Conservation (phyloP, 495 filamentous ascomycete genomes). For the Penicillium nucicola region DNA sequence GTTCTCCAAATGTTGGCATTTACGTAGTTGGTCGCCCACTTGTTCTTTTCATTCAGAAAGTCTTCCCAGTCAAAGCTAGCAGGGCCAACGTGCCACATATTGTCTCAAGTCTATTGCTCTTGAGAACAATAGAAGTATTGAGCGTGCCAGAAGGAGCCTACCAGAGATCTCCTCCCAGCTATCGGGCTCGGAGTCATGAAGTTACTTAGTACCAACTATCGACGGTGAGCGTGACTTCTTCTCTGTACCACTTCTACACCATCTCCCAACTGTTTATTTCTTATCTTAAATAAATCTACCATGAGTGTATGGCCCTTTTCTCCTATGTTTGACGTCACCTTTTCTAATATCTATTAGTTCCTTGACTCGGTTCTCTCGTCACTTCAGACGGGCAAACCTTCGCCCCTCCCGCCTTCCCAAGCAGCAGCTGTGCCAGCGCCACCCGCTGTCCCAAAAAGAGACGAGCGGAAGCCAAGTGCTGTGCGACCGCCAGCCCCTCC, state of each 20-base stretch:
- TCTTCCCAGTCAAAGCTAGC: background rate
- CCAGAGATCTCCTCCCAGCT: slow-evolving; percentile 21
- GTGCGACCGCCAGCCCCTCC: slow-evolving; percentile 12
- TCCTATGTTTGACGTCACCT: background rate
- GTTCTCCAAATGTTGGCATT: background rate
- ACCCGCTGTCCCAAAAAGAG: slow-evolving; percentile 25
- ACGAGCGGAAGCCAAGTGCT: slow-evolving; percentile 19
- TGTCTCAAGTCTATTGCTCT: background rate
- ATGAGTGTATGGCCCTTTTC: slow-evolving; percentile 46
- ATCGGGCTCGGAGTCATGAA: slow-evolving; percentile 46
- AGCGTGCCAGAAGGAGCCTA: background rate
- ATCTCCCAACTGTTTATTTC: background rate
- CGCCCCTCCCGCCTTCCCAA: slow-evolving; percentile 27
- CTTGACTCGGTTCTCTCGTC: slow-evolving; percentile 58
- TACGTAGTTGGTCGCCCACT: background rate
- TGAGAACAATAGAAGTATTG: background rate
- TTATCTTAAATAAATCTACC: slow-evolving; percentile 10
- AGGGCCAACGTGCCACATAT: background rate
- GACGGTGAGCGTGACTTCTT: slow-evolving; percentile 36
- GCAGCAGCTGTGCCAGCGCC: slow-evolving; percentile 27
- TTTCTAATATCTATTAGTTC: slow-evolving; percentile 41
- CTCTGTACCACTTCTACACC: slow-evolving; percentile 8
- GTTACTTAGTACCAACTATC: slow-evolving; percentile 44
- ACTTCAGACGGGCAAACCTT: slow-evolving; percentile 45
- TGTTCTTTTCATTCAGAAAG: background rate